Base-by-base conservation (phyloP, 768 basidiomycete species). In the Sporobolomyces pararoseus region DNA sequence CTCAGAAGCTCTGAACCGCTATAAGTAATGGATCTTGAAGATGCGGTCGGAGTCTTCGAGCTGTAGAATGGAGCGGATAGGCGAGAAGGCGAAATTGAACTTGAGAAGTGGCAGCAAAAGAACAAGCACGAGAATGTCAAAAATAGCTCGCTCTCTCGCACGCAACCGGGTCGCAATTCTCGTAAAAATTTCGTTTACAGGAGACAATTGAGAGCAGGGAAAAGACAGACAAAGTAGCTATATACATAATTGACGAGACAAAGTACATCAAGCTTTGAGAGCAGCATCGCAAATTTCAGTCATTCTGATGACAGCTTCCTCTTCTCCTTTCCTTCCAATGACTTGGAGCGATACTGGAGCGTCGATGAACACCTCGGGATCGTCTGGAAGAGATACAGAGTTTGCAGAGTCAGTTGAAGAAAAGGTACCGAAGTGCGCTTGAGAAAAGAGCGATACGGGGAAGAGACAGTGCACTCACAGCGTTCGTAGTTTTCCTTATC, bases 221-320 rank as follows among this genome's bases (percentile, higher is more conserved):
- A n/a, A n/a, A n/a, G n/a, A n/a, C n/a, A 9, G 9, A 42, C 39
- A 42, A 42, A 42, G 10, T 42, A 42, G 10, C 39, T 42, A 9
- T 9, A 9, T 42, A 9, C 39, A 42, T 42, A 19, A 27, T 25
- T 53, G 25, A 53, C n/a, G n/a, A n/a, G n/a, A 29, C 7, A 10
- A 53, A 7, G 6, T 55, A 19, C 6, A 6, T 58, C 39, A 59
- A 19, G 63, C 60, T 57, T 63, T 66, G 39, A 77, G 65, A 27
- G 86, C 86, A 0, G 77, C 77, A 53, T 85, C 86, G 16, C 88
- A 84, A 29, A 90, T 83, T 75, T 88, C 86, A 9, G 84, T 82
- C 84, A 90, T 85, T 0, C 81, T 83, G 60, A 90, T 83, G 3
- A 89, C 84, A 0, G 85, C 89, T 74, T 90, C 89, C 74, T 90